A percentile compares a stretch with the other conserved stretches of the same genome.
These are phyloP conservation scores for Huiozyma sinensis DNA, from an alignment of 805 yeast species.

Conservation along the genomic window DNA sequence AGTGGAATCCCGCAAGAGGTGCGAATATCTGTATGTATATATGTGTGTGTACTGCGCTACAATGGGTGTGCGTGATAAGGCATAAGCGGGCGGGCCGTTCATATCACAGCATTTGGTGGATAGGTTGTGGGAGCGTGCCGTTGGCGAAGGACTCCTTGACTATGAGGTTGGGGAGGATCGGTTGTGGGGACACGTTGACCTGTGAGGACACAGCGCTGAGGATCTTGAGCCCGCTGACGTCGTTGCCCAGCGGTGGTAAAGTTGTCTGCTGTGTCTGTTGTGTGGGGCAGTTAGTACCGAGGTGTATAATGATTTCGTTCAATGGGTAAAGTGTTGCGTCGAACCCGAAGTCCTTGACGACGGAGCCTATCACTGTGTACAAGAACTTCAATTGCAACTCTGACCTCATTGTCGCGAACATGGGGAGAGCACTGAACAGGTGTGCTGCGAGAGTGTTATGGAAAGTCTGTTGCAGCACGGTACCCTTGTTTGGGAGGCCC, in stretches of 20 bases:
- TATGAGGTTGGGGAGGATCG: slow-evolving; percentile 4
- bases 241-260: slow-evolving; percentile 12
- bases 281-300: slow-evolving; percentile 1
- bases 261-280: not conserved
- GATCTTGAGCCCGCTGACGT: slow-evolving; percentile 21
- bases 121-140: slow-evolving; percentile 24
- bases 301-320: slow-evolving; percentile 40
- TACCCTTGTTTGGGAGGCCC: too few species aligned
- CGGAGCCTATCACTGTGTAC: slow-evolving; percentile 52
- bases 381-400: slow-evolving; percentile 30
- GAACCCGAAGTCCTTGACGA: slow-evolving; percentile 71
- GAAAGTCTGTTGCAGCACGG: too few species aligned
- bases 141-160: slow-evolving; percentile 17
- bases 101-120: slow-evolving; percentile 16
- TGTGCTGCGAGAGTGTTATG: slow-evolving; percentile 9
- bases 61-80: not conserved
- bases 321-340: slow-evolving; percentile 54
- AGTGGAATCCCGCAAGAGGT: too few species aligned
- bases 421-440: not conserved
- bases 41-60: not conserved
- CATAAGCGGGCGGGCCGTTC: not conserved
- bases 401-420: not conserved
- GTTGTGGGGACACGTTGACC: slow-evolving; percentile 1
- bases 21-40: not conserved
- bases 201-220: slow-evolving; percentile 24